These are phyloP conservation scores for Theileria annulata DNA, from an alignment of 169 alveolate genomes.

Conservation along the genomic window DNA sequence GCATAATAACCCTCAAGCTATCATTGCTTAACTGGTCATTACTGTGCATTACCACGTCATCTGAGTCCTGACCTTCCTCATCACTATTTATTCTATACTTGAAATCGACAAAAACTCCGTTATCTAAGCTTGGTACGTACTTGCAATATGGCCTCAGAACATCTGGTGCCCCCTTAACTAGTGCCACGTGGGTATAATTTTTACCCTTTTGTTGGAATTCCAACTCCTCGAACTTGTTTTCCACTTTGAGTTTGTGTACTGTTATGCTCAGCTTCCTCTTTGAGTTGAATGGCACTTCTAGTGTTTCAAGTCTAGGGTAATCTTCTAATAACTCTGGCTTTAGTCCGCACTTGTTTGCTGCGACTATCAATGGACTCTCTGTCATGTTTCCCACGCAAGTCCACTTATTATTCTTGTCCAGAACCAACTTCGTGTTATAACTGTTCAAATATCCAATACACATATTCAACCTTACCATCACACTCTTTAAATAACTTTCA, in stretches of 20 bases:
- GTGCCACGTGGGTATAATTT: slow-evolving; percentile 82
- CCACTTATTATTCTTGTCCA: slow-evolving; percentile 61
- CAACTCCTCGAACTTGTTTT: slow-evolving; percentile 68
- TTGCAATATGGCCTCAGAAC: slow-evolving; percentile 49
- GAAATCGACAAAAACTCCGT: neutral
- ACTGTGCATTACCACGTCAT: slow-evolving; percentile 19
- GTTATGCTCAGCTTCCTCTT: slow-evolving; percentile 87
- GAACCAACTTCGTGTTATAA: slow-evolving; percentile 75
- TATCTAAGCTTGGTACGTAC: slow-evolving; percentile 26
- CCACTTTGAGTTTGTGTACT: slow-evolving; percentile 75
- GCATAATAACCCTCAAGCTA: slow-evolving; percentile 85
- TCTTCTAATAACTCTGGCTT: slow-evolving; percentile 56
- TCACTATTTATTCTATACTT: slow-evolving; percentile 22
- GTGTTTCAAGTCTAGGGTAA: slow-evolving; percentile 56
- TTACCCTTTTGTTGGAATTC: slow-evolving; percentile 12
- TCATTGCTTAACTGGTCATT: slow-evolving; percentile 74
- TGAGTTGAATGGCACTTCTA: slow-evolving; percentile 89
- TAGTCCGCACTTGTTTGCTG: slow-evolving; percentile 86
- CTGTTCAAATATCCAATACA: slow-evolving; percentile 85
- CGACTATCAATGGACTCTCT: slow-evolving; percentile 88
- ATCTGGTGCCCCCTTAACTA: slow-evolving; percentile 91
- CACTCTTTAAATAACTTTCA: slow-evolving; percentile 26
- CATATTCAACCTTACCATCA: slow-evolving; percentile 76
- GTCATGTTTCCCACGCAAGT: slow-evolving; percentile 86
- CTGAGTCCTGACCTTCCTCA: slow-evolving; percentile 8